Conservation (phyloP, 2,329 filamentous ascomycete species). For the Polychaeton citri region DNA sequence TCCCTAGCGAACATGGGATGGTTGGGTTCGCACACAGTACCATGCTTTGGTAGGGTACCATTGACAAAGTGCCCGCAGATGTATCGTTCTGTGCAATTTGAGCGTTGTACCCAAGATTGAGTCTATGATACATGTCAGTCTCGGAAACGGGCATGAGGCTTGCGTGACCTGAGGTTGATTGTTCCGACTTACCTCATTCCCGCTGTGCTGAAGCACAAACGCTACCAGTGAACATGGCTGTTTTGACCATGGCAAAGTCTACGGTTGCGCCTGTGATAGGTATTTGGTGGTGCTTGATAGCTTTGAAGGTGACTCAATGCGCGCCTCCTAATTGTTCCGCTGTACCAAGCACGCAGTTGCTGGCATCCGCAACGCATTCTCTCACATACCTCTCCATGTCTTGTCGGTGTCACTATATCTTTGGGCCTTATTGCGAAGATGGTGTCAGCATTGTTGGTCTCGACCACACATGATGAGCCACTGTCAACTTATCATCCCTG, state of each 20-base stretch:
- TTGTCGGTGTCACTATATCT: background rate
- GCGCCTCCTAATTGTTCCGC: background rate
- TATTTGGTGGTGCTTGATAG: background rate
- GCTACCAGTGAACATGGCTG: slow-evolving; percentile 20
- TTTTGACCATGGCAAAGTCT: background rate
- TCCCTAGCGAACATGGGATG: background rate
- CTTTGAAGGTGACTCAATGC: background rate
- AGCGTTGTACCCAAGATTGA: slow-evolving; percentile 10
- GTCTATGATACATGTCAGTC: background rate
- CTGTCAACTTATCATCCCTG: background rate
- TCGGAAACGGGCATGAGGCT: background rate
- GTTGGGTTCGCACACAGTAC: slow-evolving; percentile 17
- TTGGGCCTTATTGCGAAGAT: background rate
- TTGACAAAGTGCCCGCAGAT: slow-evolving; percentile 22
- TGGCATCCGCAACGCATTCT: background rate
- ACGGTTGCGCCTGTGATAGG: background rate
- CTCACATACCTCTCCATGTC: background rate
- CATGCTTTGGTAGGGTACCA: slow-evolving; percentile 21
- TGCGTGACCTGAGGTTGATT: background rate
- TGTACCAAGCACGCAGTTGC: background rate
- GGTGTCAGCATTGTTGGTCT: background rate
- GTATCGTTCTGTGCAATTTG: slow-evolving; percentile 17
- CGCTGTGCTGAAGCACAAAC: slow-evolving; percentile 24
- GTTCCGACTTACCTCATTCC: slow-evolving; percentile 5
- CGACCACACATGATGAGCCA: background rate